Evolutionary conservation across 2,329 filamentous ascomycete genomes (phyloP).

Genomic region (Acephala macrosclerotiorum): DNA sequence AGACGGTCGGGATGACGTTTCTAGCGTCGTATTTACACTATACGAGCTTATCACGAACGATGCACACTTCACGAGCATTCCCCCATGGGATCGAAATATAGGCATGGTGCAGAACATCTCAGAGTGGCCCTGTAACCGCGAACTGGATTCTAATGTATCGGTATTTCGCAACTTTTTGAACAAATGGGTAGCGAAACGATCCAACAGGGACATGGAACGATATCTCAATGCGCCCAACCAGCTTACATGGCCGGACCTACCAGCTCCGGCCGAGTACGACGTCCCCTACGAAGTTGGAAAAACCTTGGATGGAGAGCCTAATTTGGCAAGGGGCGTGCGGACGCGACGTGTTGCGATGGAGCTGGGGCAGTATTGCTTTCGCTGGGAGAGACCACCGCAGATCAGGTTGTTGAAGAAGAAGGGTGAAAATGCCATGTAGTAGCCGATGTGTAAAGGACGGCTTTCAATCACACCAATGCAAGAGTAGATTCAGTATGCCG

Average conservation of each 20-base stretch:
- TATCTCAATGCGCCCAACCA: slow-evolving; percentile 26
- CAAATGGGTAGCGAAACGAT: slow-evolving; percentile 28
- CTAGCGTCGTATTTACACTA: slow-evolving; percentile 32
- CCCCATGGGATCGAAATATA: slow-evolving; percentile 24
- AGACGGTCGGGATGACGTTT: slow-evolving; percentile 40
- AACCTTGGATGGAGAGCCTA: slow-evolving; percentile 24
- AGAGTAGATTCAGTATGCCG: slow-evolving; percentile 7
- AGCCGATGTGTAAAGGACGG: slow-evolving; percentile 16
- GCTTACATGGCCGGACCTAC: slow-evolving; percentile 28
- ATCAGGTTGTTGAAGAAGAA: slow-evolving; percentile 11
- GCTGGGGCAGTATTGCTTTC: slow-evolving; percentile 27
- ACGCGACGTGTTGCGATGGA: slow-evolving; percentile 22
- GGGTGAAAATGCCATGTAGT: slow-evolving; percentile 22
- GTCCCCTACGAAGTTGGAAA: slow-evolving; percentile 21
- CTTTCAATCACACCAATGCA: slow-evolving; percentile 16
- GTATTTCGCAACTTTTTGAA: slow-evolving; percentile 29
- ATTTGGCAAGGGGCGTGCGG: slow-evolving; percentile 22
- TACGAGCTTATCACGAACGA: slow-evolving; percentile 34
- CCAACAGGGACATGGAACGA: slow-evolving; percentile 23
- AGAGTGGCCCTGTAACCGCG: slow-evolving; percentile 26
- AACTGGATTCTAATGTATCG: slow-evolving; percentile 28
- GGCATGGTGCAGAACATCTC: slow-evolving; percentile 29
- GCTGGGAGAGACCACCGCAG: slow-evolving; percentile 23
- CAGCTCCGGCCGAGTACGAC: slow-evolving; percentile 23
- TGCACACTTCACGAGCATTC: slow-evolving; percentile 14